Conservation (phyloP, 768 basidiomycete genomes). For the Arthromyces matolae region DNA sequence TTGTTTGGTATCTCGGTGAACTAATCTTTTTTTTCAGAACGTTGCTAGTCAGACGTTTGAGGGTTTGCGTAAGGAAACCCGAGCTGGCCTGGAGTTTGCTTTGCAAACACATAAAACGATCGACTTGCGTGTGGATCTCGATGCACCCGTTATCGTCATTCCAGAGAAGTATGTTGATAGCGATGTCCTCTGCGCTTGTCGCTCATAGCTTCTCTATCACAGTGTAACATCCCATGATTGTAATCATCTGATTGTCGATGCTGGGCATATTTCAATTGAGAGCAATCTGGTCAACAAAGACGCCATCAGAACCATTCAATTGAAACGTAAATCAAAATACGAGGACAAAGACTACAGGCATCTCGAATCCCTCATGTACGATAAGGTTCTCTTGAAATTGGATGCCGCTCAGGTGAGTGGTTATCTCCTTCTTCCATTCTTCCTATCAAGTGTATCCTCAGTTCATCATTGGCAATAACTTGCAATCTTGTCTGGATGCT, state of each 20-base stretch:
- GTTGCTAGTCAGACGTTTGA: conserved; percentile 93
- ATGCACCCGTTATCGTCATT: conserved; percentile 94
- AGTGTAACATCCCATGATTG: conserved; percentile 76
- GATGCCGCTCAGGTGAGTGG: conserved; percentile 80
- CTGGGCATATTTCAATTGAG: conserved; percentile 92
- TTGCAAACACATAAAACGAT: conserved; percentile 92
- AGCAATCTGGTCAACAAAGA: conserved; percentile 87
- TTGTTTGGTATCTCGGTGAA: not conserved
- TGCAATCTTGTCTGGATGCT: conserved; percentile 79
- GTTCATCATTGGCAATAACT: conserved; percentile 86
- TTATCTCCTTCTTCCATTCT: conserved; percentile 3
- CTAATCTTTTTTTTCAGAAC: conserved; percentile 48
- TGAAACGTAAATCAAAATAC: conserved; percentile 82
- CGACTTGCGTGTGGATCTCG: conserved; percentile 94
- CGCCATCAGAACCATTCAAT: conserved; percentile 69
- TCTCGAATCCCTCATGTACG: conserved; percentile 93
- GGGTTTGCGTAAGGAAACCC: conserved; percentile 88
- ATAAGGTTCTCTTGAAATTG: conserved; percentile 78
- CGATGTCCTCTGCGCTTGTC: not conserved
- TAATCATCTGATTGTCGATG: conserved; percentile 89
- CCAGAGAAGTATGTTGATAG: conserved; percentile 73
- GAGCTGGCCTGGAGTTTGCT: conserved; percentile 91
- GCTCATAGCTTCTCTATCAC: conserved; percentile 5
- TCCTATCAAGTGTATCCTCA: conserved; percentile 44
- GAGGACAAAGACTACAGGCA: conserved; percentile 81